Evolutionary conservation across 2,329 filamentous ascomycete genomes (phyloP), one percentile per base, ranked within the genome.

Genomic region (Aplosporella prunicola): DNA sequence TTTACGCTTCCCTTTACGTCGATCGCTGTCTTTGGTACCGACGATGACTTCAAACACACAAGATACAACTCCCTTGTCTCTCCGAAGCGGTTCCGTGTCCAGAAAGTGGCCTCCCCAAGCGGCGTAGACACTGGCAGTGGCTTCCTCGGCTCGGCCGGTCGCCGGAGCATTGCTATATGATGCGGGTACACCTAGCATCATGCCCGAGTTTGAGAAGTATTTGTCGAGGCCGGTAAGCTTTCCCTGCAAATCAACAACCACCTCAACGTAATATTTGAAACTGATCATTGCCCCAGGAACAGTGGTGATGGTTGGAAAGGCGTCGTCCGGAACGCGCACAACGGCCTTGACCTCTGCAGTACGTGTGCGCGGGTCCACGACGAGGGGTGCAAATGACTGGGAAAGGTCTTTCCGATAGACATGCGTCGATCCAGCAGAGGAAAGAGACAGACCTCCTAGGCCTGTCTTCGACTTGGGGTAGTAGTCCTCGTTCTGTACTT

Each of bases 331-430:
- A 3, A 96, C 76, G 47, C 85, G 78, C 11, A 98, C 76, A 3
- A 82, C 82, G 4, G 87, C 82, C 11, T 80, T 91, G 27, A 96
- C 76, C 30, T 81, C 80, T 1, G 87, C 78, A 14, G 78, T 81
- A 47, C 95, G 69, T 1, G 80, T 87, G 17, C 60, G 66, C 1
- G 88, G 89, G 51, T 96, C 82, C 37, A 96, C 80, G 38, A 95
- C 85, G 30, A 98, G 68, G 4, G 91, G 88, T 14, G 83, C 81
- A 40, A 93, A 86, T 1, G 82, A 80, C 57, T 98, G 91, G 4
- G 84, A 81, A 3, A 98, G 66, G 56, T 98, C 91, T 57, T 96
- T 96, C 37, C 91, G 81, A 56, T 95, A 96, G n/a, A 91, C 74
- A 57, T 88, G 91, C 55, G 79, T 89, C 2, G 87, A 88, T 24